Base-by-base conservation (phyloP, 1,284 basidiomycete species). In the Ceraceosorus guamensis region DNA sequence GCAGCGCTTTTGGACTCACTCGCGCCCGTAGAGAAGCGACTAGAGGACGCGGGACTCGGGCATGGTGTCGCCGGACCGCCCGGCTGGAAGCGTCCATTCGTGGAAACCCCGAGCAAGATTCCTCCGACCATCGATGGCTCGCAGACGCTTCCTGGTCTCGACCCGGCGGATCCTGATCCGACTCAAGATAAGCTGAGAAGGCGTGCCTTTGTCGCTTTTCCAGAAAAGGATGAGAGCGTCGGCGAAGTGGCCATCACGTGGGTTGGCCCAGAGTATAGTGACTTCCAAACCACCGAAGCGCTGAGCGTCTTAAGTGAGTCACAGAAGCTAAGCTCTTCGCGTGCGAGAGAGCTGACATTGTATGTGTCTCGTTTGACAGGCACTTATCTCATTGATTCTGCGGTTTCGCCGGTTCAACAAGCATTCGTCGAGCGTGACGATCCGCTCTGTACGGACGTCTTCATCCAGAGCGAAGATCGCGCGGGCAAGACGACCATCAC, bases 161-260 rank as follows among this genome's bases (percentile, higher is more conserved):
- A 69, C 46, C 61, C 62, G 18, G 64, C 68, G 34, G 70, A 71
- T 44, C 61, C 63, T 10, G 65, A 70, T 3, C 57, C 61, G 11
- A 10, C 55, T 31, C 56, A 60, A 30, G 61, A 60, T 10, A 41
- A 46, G 30, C 62, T 63, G 32, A 65, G 73, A 24, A 63, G 68
- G 14, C 83, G 82, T 60, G 82, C 85, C 56, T 80, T 82, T 0
- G 84, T 97, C 34, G 88, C 93, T 31, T 99, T 99, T 71, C 95
- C 95, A n/a, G 95, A 97, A 78, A 85, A 90, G 77, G 93, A 98
- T 75, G 95, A 98, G 80, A 91, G 87, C 57, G 71, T 90, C 63
- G 93, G 95, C 44, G 91, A 97, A 79, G 75, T 97, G 6, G 80
- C 84, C 47, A 81, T 96, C 56, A 83, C 81, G 18, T 95, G 86